phyloP scores from a whole-genome alignment of 495 filamentous ascomycete genomes.

The Hypomontagnella monticulosa region DNA sequence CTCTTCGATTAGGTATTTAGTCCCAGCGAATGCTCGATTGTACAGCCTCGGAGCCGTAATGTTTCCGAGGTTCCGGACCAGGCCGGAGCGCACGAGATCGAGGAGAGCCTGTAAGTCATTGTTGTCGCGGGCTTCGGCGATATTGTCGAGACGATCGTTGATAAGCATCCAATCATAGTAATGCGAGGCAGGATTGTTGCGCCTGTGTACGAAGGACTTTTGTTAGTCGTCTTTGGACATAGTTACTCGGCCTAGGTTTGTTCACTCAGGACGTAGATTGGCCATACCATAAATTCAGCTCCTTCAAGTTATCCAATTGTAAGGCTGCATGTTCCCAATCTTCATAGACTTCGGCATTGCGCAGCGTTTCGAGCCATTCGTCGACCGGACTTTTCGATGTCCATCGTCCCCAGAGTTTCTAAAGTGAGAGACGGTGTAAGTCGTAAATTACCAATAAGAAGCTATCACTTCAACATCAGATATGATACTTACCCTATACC shows the following conservation, averaged over 20 bases:
- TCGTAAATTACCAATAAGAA: conserved; percentile 3
- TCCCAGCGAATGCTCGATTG: conserved; percentile 86
- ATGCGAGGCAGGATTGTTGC: conserved; percentile 80
- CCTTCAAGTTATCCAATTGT: conserved; percentile 79
- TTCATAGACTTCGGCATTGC: conserved; percentile 73
- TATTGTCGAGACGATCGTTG: conserved; percentile 74
- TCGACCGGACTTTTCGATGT: conserved; percentile 62
- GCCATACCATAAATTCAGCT: conserved; percentile 80
- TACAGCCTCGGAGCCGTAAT: conserved; percentile 87
- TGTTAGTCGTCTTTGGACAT: conserved; percentile 19
- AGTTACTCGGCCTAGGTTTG: not conserved
- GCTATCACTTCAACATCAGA: not conserved
- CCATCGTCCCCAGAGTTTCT: conserved; percentile 68
- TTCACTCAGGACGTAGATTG: not conserved
- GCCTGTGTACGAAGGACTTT: conserved; percentile 58
- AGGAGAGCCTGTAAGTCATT: conserved; percentile 79
- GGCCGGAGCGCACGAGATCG: conserved; percentile 82
- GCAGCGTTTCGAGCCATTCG: conserved; percentile 65
- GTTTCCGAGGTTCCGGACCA: conserved; percentile 91
- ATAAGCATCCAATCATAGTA: conserved; percentile 93
- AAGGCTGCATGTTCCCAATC: conserved; percentile 86
- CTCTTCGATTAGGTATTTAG: conserved; percentile 89
- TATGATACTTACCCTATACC: conserved; percentile 63
- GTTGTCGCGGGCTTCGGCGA: conserved; percentile 77
- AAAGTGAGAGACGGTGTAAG: conserved; percentile 10